A percentile compares a stretch with the other conserved stretches of the same genome.
phyloP scores from a whole-genome alignment of 108 stramenopile genomes.

The Cyclotella distinguenda region DNA sequence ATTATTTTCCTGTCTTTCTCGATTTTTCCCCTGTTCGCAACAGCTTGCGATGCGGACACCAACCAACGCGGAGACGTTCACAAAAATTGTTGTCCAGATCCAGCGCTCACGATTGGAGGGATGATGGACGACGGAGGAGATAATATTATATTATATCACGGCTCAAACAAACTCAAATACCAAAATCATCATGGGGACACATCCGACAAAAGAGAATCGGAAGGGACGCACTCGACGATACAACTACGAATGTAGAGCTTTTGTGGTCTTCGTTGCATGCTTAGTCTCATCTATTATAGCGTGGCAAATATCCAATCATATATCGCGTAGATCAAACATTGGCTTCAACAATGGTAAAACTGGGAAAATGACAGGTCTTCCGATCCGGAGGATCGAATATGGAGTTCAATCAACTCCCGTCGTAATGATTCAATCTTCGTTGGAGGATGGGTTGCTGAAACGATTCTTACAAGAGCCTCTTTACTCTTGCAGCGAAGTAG shows the following conservation, averaged over 20 bases:
- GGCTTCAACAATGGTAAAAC: not conserved
- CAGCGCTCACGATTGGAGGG: too few species aligned
- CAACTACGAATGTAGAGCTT: constrained; percentile 5
- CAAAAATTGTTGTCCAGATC: too few species aligned
- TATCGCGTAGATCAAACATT: too few species aligned
- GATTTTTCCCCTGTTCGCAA: too few species aligned
- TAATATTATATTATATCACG: too few species aligned
- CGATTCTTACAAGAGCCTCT: constrained; percentile 26
- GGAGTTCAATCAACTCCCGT: constrained; percentile 31
- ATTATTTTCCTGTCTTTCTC: too few species aligned
- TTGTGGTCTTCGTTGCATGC: not conserved
- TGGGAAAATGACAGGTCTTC: constrained; percentile 6
- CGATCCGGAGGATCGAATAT: constrained; percentile 16
- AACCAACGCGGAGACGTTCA: too few species aligned
- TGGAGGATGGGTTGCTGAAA: constrained; percentile 20
- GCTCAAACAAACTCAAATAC: too few species aligned
- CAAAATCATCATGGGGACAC: constrained; percentile 5
- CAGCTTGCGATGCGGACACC: too few species aligned
- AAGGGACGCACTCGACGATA: constrained; percentile 19
- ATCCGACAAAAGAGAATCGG: constrained; percentile 11
- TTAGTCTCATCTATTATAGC: not conserved
- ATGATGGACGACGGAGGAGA: too few species aligned
- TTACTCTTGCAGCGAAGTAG: constrained; percentile 22
- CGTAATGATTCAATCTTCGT: constrained; percentile 24
- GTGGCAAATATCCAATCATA: not conserved